Evolutionary conservation across 139 green algal species (phyloP).

Genomic region (Chlorella sp.): DNA sequence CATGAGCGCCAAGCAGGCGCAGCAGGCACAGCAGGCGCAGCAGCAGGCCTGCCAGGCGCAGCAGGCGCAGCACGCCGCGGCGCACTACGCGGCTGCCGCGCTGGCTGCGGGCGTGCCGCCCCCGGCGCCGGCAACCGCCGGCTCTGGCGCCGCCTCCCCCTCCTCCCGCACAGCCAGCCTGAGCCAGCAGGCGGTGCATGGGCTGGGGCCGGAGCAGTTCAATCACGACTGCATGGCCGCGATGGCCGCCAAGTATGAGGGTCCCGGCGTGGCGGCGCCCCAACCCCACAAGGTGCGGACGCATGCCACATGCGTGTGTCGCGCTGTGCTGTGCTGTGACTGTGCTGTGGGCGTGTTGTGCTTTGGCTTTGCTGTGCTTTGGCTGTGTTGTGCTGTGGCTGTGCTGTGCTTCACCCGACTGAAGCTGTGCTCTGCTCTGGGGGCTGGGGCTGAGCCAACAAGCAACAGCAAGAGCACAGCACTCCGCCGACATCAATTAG

Average conservation of each 20-base stretch:
- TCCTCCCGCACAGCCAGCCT: not conserved
- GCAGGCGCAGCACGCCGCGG: constrained; percentile 1
- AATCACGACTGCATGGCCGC: constrained; percentile 12
- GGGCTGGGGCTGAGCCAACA: no score
- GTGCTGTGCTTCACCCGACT: no score
- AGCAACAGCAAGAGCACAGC: no score
- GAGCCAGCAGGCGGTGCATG: not conserved
- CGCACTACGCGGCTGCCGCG: not conserved
- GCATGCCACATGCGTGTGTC: not conserved
- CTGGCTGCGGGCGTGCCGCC: not conserved
- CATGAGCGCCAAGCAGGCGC: constrained; percentile 48
- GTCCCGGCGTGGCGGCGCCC: no score
- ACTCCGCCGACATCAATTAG: no score
- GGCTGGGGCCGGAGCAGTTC: not conserved
- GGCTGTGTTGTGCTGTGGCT: no score
- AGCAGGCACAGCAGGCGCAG: not conserved
- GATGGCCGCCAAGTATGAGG: not conserved
- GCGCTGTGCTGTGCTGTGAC: not conserved
- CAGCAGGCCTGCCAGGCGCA: constrained; percentile 11
- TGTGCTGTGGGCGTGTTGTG: no score
- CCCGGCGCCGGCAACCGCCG: not conserved
- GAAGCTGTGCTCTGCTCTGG: no score
- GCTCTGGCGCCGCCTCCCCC: not conserved
- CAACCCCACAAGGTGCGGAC: constrained; percentile 1
- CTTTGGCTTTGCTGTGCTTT: no score